Evolutionary conservation across 2,329 filamentous ascomycete genomes (phyloP).

Genomic region (Colletotrichum navitas): DNA sequence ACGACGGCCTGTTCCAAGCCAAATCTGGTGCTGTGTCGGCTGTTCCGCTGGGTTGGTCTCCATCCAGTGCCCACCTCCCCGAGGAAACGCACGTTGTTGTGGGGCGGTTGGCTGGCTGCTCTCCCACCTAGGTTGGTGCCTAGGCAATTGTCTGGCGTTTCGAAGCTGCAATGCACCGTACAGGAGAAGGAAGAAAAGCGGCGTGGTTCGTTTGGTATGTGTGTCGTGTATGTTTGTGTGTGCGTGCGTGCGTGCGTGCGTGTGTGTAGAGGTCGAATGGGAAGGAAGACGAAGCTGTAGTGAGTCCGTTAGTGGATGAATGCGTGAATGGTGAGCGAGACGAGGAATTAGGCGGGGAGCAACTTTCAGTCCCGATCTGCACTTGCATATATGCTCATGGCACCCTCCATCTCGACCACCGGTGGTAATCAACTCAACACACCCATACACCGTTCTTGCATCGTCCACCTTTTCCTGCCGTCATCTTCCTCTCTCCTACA

Average conservation of each 20-base stretch:
- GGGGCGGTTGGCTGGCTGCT: slow-evolving; percentile 14
- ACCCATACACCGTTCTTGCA: not conserved
- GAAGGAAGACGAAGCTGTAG: not conserved
- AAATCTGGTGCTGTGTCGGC: not conserved
- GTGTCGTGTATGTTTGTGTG: not conserved
- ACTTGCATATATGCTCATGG: slow-evolving; percentile 11
- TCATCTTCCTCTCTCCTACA: not conserved
- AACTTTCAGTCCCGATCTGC: slow-evolving; percentile 4
- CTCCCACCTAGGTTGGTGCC: not conserved
- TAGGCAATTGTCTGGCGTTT: too few species aligned
- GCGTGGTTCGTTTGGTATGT: too few species aligned
- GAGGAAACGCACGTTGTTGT: slow-evolving; percentile 9
- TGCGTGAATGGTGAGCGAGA: not conserved
- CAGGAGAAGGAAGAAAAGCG: too few species aligned
- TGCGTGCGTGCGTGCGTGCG: not conserved
- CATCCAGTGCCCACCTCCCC: slow-evolving; percentile 18
- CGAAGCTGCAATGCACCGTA: too few species aligned
- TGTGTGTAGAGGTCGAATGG: not conserved
- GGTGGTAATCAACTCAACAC: not conserved
- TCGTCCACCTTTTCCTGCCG: not conserved
- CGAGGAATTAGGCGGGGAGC: not conserved
- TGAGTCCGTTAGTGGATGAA: not conserved
- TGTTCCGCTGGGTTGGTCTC: slow-evolving; percentile 5
- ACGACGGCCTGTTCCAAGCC: not conserved
- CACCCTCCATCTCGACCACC: not conserved